These are phyloP conservation scores for Collybiopsis confluens DNA, from an alignment of 768 basidiomycete genomes.

Conservation along the genomic window DNA sequence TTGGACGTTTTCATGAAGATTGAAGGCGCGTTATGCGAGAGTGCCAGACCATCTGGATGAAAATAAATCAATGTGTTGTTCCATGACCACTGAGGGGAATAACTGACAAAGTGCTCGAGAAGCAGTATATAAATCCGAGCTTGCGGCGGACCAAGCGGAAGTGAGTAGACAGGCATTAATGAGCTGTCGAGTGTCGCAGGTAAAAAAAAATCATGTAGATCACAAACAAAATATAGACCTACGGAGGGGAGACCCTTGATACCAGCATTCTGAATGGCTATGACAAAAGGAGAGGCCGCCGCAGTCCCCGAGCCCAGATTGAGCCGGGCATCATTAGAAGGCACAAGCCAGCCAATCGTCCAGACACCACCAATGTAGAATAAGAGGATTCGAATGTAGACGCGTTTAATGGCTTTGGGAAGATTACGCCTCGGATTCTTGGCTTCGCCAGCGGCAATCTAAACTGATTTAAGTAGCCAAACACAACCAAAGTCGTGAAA, in stretches of 20 bases:
- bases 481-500: too few species aligned
- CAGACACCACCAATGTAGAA: slow-evolving; percentile 70
- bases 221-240: slow-evolving; percentile 10
- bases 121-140: slow-evolving; percentile 85
- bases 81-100: not conserved
- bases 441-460: slow-evolving; percentile 88
- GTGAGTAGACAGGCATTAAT: slow-evolving; percentile 83
- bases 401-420: slow-evolving; percentile 62
- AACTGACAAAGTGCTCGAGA: slow-evolving; percentile 79
- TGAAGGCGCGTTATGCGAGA: slow-evolving; percentile 75
- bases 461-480: not conserved
- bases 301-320: slow-evolving; percentile 52
- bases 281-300: slow-evolving; percentile 84
- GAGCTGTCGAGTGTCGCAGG: slow-evolving; percentile 33
- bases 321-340: slow-evolving; percentile 59
- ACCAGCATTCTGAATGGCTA: slow-evolving; percentile 83
- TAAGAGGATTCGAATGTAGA: slow-evolving; percentile 78
- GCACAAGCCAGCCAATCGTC: slow-evolving; percentile 81
- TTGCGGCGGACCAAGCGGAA: slow-evolving; percentile 91
- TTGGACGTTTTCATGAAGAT: slow-evolving; percentile 68
- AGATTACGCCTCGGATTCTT: slow-evolving; percentile 72
- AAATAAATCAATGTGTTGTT: slow-evolving; percentile 1
- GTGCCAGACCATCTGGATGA: slow-evolving; percentile 68
- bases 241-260: slow-evolving; percentile 82
- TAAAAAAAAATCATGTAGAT: slow-evolving; percentile 9